These are phyloP conservation scores for Hypoxylon crocopeplum DNA, from an alignment of 495 filamentous ascomycete species.

Conservation along the genomic window DNA sequence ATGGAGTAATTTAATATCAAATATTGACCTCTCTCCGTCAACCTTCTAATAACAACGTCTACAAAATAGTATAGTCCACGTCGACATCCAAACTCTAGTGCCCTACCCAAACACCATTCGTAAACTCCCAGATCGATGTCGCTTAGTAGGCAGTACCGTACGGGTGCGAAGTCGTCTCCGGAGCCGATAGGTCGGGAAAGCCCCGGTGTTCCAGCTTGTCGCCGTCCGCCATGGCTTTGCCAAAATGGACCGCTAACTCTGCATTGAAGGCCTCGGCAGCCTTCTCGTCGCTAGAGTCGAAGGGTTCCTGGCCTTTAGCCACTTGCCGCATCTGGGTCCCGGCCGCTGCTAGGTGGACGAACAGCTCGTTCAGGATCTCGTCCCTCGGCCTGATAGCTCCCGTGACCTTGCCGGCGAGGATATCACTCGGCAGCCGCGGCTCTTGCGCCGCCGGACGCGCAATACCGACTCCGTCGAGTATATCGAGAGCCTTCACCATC, in stretches of 20 bases:
- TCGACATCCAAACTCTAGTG: no score
- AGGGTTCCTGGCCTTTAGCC: constrained; percentile 58
- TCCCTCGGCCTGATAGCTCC: constrained; percentile 54
- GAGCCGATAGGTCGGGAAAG: neutral
- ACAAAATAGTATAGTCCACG: no score
- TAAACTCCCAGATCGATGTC: no score
- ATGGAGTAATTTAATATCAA: no score
- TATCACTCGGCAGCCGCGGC: constrained; percentile 50
- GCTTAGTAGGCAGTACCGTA: constrained; percentile 22
- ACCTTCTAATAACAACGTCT: no score
- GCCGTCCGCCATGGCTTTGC: constrained; percentile 29
- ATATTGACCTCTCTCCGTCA: no score
- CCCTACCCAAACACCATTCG: no score
- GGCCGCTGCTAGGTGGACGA: constrained; percentile 52
- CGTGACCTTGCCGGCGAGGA: constrained; percentile 56
- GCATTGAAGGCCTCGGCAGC: constrained; percentile 40
- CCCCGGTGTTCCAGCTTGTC: constrained; percentile 20
- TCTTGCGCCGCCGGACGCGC: constrained; percentile 53
- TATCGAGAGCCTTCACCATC: constrained; percentile 59
- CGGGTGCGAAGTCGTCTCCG: constrained; percentile 4
- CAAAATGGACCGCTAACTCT: constrained; percentile 24
- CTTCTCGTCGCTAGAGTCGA: constrained; percentile 56
- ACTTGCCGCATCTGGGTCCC: constrained; percentile 60
- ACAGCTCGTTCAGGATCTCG: constrained; percentile 55
- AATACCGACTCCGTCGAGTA: constrained; percentile 62